Percentiles rank a stretch among this genome's conserved stretches.
phyloP scores from a whole-genome alignment of 78 protist genomes.

The Mastigamoeba balamuthi region DNA sequence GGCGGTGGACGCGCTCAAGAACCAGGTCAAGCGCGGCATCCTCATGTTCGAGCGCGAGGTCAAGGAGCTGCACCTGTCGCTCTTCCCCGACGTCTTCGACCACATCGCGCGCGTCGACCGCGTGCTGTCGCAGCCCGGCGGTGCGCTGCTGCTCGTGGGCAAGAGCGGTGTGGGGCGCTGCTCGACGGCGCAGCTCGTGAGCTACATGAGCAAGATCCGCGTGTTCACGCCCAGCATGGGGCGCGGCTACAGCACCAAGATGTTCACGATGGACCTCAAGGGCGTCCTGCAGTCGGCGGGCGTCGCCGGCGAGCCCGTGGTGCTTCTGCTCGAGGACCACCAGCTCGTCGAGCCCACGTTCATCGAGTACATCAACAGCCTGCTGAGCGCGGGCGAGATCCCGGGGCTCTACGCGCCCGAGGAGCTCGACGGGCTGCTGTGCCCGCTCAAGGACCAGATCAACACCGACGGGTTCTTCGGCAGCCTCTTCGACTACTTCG shows the following conservation, averaged over 20 bases:
- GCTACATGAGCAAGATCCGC: constrained; percentile 17
- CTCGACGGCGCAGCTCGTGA: constrained; percentile 18
- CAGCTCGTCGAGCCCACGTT: constrained; percentile 25
- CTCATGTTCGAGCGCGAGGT: constrained; percentile 42
- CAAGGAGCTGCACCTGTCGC: constrained; percentile 40
- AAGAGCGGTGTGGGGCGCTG: constrained; percentile 61
- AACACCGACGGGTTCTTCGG: background rate
- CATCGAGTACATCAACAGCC: constrained; percentile 60
- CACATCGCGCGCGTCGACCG: constrained; percentile 56
- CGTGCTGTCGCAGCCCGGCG: constrained; percentile 65
- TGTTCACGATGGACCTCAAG: constrained; percentile 49
- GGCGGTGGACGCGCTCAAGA: background rate
- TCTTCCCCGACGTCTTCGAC: constrained; percentile 49
- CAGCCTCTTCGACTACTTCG: constrained; percentile 31
- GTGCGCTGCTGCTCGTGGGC: constrained; percentile 58
- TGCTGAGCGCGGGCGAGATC: constrained; percentile 58
- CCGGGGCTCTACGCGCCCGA: constrained; percentile 73
- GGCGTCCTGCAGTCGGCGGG: constrained; percentile 29
- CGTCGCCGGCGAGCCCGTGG: constrained; percentile 21
- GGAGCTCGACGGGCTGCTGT: constrained; percentile 62
- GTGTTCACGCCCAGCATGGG: constrained; percentile 19
- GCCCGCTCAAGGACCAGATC: constrained; percentile 26
- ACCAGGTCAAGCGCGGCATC: background rate
- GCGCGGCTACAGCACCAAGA: constrained; percentile 21
- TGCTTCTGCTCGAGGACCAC: constrained; percentile 66